A percentile compares a stretch with the other conserved stretches of the same genome.
phyloP scores from a whole-genome alignment of 2,329 filamentous ascomycete genomes.

The Xenoacremonium recifei region DNA sequence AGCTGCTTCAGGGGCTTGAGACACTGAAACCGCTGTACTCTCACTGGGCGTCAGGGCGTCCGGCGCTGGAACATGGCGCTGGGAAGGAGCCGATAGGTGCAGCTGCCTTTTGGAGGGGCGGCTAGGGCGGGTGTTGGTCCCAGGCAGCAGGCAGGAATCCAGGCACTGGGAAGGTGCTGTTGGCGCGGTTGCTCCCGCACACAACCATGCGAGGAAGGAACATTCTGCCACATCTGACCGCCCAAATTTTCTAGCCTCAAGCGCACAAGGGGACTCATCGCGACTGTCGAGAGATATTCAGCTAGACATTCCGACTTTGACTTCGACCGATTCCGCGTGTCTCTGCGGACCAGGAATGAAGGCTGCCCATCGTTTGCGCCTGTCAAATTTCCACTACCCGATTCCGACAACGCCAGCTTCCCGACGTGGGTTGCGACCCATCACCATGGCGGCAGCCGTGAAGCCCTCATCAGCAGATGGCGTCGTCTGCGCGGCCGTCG shows the following conservation, averaged over 20 bases:
- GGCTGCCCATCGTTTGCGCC: conserved; percentile 23
- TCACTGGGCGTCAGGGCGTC: not conserved
- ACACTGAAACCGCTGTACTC: not conserved
- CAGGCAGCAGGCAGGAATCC: too few species aligned
- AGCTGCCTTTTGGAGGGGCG: not conserved
- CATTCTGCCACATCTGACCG: conserved; percentile 30
- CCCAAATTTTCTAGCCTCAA: conserved; percentile 18
- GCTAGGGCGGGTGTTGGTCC: not conserved
- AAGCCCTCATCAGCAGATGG: conserved; percentile 12
- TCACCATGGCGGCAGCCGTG: conserved; percentile 18
- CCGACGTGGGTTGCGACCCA: conserved; percentile 6
- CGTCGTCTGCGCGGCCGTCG: conserved; percentile 14
- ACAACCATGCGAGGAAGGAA: too few species aligned
- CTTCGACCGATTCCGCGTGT: too few species aligned
- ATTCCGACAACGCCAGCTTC: conserved; percentile 13
- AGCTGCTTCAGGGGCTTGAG: too few species aligned
- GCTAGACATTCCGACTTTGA: too few species aligned
- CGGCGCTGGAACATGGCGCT: not conserved
- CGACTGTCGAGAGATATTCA: too few species aligned
- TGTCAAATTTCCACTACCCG: conserved; percentile 17
- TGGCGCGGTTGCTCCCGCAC: not conserved
- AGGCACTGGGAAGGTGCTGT: not conserved
- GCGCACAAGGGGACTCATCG: too few species aligned
- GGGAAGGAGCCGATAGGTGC: not conserved
- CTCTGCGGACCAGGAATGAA: conserved; percentile 21